These are phyloP conservation scores for Heterobasidion occidentale DNA, from an alignment of 1,284 basidiomycete genomes.

Conservation along the genomic window DNA sequence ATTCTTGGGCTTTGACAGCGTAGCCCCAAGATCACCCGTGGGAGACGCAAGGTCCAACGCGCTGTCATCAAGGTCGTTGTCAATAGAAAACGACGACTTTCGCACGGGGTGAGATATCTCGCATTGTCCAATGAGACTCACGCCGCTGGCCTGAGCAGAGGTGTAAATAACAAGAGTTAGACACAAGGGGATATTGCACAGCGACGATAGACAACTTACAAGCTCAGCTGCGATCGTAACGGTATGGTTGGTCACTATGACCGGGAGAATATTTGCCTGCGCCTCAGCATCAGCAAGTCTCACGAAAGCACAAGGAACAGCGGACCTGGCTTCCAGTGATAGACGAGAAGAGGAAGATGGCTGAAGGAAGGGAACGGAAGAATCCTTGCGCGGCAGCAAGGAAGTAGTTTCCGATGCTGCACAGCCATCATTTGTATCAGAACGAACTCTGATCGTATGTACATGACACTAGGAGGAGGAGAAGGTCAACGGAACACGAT, in stretches of 20 bases:
- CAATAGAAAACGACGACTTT: conserved; percentile 20
- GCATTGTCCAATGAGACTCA: conserved; percentile 87
- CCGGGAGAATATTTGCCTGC: conserved; percentile 78
- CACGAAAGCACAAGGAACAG: background rate
- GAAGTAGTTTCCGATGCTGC: conserved; percentile 83
- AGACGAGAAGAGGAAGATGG: conserved; percentile 92
- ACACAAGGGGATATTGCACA: conserved; percentile 3
- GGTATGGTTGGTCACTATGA: conserved; percentile 91
- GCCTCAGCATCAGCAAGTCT: conserved; percentile 4
- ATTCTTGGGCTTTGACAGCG: conserved; percentile 34
- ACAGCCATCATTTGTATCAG: conserved; percentile 22
- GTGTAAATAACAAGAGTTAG: background rate
- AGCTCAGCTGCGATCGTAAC: conserved; percentile 97
- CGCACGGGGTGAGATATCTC: conserved; percentile 91
- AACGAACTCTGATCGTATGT: background rate
- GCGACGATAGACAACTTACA: conserved; percentile 34
- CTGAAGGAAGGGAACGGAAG: conserved; percentile 86
- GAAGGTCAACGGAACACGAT: background rate
- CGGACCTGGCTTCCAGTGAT: conserved; percentile 71
- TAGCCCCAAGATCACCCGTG: conserved; percentile 7
- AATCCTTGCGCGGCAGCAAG: conserved; percentile 80
- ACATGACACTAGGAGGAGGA: background rate
- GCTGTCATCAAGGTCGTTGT: background rate
- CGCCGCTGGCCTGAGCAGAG: conserved; percentile 59
- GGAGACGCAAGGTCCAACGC: conserved; percentile 27